Evolutionary conservation across 768 basidiomycete genomes (phyloP).

Genomic region (Boletus subparvulus): DNA sequence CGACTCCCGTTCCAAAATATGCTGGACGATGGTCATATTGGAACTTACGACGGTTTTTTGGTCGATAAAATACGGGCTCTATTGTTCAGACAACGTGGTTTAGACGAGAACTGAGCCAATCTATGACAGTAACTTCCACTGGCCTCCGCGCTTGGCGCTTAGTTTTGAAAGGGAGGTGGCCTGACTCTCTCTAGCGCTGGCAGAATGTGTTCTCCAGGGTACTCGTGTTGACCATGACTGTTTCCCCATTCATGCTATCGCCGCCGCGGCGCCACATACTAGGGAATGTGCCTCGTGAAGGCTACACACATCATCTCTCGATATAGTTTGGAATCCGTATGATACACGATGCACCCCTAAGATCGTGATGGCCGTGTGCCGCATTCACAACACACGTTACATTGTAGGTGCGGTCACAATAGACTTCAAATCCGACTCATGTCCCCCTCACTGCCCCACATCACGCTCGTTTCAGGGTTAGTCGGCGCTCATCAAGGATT

Average conservation of each 20-base stretch:
- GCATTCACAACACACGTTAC: neutral
- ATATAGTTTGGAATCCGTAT: neutral
- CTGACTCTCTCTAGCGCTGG: neutral
- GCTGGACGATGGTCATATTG: too few relatives aligned
- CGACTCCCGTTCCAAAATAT: too few relatives aligned
- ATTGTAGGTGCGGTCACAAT: neutral
- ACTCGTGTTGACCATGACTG: neutral
- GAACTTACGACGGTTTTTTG: too few relatives aligned
- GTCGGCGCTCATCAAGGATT: neutral
- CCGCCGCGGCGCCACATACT: neutral
- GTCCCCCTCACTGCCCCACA: neutral
- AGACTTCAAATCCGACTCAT: neutral
- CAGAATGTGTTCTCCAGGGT: neutral
- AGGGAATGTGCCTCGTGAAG: constrained; percentile 3
- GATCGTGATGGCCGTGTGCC: neutral
- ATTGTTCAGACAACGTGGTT: too few relatives aligned
- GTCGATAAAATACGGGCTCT: too few relatives aligned
- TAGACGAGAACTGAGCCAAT: too few relatives aligned
- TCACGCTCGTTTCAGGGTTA: neutral
- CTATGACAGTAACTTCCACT: too few relatives aligned
- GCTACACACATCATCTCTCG: neutral
- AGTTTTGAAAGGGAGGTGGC: neutral
- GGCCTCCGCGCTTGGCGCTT: too few relatives aligned
- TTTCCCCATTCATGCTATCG: neutral
- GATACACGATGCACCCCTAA: neutral